Conservation (phyloP, 2,329 filamentous ascomycete genomes). For the Xylariaceae sp. region DNA sequence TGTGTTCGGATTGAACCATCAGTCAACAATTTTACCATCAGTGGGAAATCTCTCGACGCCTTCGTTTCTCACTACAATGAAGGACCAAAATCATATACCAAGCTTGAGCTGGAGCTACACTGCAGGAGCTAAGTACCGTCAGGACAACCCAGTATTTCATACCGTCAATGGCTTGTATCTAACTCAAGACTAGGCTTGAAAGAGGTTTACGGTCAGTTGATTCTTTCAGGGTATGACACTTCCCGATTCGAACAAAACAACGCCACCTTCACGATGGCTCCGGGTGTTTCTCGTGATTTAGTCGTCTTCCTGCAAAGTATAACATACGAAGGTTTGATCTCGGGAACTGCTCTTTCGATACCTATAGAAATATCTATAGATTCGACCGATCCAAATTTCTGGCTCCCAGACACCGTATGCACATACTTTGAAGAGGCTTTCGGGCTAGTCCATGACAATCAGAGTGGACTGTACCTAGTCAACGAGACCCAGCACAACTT, state of each 20-base stretch:
- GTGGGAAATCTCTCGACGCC: conserved; percentile 32
- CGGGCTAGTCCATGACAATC: conserved; percentile 27
- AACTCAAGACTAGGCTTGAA: conserved; percentile 28
- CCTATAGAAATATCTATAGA: conserved; percentile 35
- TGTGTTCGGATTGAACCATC: no score
- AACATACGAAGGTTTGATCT: conserved; percentile 31
- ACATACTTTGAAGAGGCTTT: conserved; percentile 33
- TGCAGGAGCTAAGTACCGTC: conserved; percentile 38
- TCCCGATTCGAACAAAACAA: conserved; percentile 37
- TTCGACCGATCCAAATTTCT: conserved; percentile 34
- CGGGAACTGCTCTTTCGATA: conserved; percentile 29
- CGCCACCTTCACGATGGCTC: conserved; percentile 36
- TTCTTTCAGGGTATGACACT: conserved; percentile 39
- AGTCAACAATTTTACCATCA: no score
- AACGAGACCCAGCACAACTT: conserved; percentile 31
- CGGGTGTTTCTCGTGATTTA: conserved; percentile 32
- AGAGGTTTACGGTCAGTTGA: conserved; percentile 35
- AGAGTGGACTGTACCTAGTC: conserved; percentile 30
- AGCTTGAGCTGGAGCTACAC: conserved; percentile 42
- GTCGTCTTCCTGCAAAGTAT: conserved; percentile 38
- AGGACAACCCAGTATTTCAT: conserved; percentile 12
- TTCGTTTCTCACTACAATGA: conserved; percentile 36
- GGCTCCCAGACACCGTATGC: conserved; percentile 31
- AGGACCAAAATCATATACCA: conserved; percentile 34
- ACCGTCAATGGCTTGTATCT: conserved; percentile 2